These are phyloP conservation scores for Calamus simplicifolius DNA, from an alignment of 176 grass and related monocot genomes.

Conservation along the genomic window DNA sequence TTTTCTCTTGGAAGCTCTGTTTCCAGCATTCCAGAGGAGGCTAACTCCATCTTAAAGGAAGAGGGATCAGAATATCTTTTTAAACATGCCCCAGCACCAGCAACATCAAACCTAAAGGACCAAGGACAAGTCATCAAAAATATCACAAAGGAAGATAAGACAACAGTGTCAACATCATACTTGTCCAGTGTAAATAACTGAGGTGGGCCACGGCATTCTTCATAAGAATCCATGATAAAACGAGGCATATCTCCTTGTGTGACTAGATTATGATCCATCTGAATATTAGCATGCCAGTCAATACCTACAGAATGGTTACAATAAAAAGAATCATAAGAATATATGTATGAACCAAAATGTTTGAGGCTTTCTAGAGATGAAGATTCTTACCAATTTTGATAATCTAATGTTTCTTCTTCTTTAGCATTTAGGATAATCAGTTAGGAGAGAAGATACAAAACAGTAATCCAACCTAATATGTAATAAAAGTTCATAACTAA, in stretches of 20 bases:
- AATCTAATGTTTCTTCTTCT: too few relatives aligned
- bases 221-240: conserved; percentile 95
- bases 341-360: background rate
- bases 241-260: conserved; percentile 96
- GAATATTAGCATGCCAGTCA: conserved; percentile 71
- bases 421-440: too few relatives aligned
- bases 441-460: too few relatives aligned
- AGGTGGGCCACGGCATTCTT: conserved; percentile 94
- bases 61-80: conserved; percentile 97
- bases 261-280: conserved; percentile 76
- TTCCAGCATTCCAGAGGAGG: conserved; percentile 40
- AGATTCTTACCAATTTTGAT: too few relatives aligned
- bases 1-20: conserved; percentile 53
- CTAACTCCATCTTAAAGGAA: conserved; percentile 78
- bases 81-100: conserved; percentile 89
- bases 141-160: background rate
- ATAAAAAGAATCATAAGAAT: background rate
- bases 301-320: conserved; percentile 30
- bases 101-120: conserved; percentile 87
- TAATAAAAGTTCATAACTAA: too few relatives aligned
- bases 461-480: too few relatives aligned
- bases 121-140: background rate
- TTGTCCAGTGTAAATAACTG: conserved; percentile 87
- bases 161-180: conserved; percentile 29
- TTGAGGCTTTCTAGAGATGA: too few relatives aligned